Conservation (phyloP, 1,139 yeast genomes). For the Sugiyamaella novakii region DNA sequence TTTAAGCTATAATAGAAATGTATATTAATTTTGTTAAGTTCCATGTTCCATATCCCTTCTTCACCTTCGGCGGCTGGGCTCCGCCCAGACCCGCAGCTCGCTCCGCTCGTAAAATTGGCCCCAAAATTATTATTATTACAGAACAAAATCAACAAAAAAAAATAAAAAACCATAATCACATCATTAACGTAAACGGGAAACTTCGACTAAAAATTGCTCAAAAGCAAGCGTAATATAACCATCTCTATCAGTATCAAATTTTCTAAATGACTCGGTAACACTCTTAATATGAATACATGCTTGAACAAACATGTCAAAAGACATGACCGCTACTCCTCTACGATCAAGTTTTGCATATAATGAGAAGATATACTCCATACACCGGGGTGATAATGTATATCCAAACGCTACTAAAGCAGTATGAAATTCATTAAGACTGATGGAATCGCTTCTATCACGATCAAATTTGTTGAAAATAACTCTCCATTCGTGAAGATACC, state of each 20-base stretch:
- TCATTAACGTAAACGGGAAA: slow-evolving; percentile 32
- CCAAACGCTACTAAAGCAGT: slow-evolving; percentile 71
- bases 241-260: slow-evolving; percentile 71
- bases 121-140: background rate
- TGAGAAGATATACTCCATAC: slow-evolving; percentile 62
- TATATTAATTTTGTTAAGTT: no score
- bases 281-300: slow-evolving; percentile 74
- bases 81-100: slow-evolving; percentile 2
- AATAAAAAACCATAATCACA: background rate
- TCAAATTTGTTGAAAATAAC: slow-evolving; percentile 68
- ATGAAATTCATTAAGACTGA: slow-evolving; percentile 68
- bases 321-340: slow-evolving; percentile 58
- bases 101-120: slow-evolving; percentile 3
- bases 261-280: slow-evolving; percentile 76
- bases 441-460: slow-evolving; percentile 59
- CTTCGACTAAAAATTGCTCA: slow-evolving; percentile 74
- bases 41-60: no score
- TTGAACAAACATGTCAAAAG: slow-evolving; percentile 83
- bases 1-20: background rate
- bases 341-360: slow-evolving; percentile 54
- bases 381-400: slow-evolving; percentile 62
- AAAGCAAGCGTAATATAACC: slow-evolving; percentile 78
- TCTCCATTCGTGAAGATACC: slow-evolving; percentile 71
- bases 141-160: background rate
- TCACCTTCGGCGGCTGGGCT: slow-evolving; percentile 3